A percentile compares a stretch with the other conserved stretches of the same genome.
phyloP scores from a whole-genome alignment of 2,329 filamentous ascomycete species.

The Passalora sequoiae region DNA sequence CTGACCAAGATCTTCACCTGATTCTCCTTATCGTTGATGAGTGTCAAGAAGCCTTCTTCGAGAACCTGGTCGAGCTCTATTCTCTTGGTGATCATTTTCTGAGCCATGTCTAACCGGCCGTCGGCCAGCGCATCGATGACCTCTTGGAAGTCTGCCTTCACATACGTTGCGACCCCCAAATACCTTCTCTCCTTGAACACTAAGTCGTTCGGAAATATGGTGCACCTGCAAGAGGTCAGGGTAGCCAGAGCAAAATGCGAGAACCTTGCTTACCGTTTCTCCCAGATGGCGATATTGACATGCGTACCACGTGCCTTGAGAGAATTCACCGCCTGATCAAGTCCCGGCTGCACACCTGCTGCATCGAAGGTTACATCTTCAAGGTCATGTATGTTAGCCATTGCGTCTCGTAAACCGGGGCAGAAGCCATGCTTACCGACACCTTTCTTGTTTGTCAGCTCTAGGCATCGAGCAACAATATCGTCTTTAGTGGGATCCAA shows the following conservation, averaged over 20 bases:
- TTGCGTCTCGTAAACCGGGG: too few species aligned
- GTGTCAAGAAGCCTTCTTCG: slow-evolving; percentile 43
- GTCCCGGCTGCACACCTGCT: slow-evolving; percentile 49
- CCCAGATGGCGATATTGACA: slow-evolving; percentile 54
- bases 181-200: slow-evolving; percentile 52
- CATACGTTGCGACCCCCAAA: slow-evolving; percentile 50
- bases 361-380: slow-evolving; percentile 51
- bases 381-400: too few species aligned
- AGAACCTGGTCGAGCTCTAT: slow-evolving; percentile 45
- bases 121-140: slow-evolving; percentile 45
- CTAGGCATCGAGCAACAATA: slow-evolving; percentile 40
- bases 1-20: slow-evolving; percentile 47
- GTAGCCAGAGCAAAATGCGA: background rate
- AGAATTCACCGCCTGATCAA: slow-evolving; percentile 47
- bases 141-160: slow-evolving; percentile 47
- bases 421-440: too few species aligned
- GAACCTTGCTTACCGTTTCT: slow-evolving; percentile 36
- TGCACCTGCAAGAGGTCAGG: slow-evolving; percentile 29
- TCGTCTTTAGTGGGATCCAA: slow-evolving; percentile 49
- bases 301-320: slow-evolving; percentile 48
- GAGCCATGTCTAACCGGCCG: slow-evolving; percentile 38
- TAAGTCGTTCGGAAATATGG: slow-evolving; percentile 47
- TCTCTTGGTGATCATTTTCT: slow-evolving; percentile 47
- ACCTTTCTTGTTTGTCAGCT: slow-evolving; percentile 43
- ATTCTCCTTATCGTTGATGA: slow-evolving; percentile 47